phyloP scores from a whole-genome alignment of 2,329 filamentous ascomycete species.

The Hypoxylon sp. region DNA sequence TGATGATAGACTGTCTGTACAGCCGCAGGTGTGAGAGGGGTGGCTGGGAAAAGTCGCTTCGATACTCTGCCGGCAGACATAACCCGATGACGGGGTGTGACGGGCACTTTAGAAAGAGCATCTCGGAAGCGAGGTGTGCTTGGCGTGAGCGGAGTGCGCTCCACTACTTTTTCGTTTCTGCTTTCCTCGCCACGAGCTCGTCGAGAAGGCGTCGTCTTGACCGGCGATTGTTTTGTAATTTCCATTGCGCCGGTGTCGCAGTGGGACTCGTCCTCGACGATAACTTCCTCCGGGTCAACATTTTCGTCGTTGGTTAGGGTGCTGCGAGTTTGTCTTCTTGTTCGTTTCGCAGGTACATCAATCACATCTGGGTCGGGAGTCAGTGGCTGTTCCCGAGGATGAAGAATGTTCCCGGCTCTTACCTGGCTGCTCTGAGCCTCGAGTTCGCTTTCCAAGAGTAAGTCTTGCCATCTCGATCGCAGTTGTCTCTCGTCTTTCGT shows the following conservation, averaged over 20 bases:
- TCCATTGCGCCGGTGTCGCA: conserved; percentile 54
- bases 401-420: conserved; percentile 37
- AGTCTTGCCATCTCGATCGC: conserved; percentile 42
- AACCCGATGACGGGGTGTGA: conserved; percentile 85
- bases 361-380: conserved; percentile 38
- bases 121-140: conserved; percentile 81
- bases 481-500: conserved; percentile 7
- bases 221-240: conserved; percentile 46
- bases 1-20: conserved; percentile 83
- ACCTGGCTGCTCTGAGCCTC: conserved; percentile 49
- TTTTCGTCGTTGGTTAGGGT: conserved; percentile 71
- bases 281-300: conserved; percentile 61
- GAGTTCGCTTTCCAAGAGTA: conserved; percentile 57
- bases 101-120: conserved; percentile 73
- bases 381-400: conserved; percentile 28
- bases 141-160: conserved; percentile 68
- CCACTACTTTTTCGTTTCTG: conserved; percentile 33
- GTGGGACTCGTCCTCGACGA: conserved; percentile 48
- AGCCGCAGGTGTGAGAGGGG: conserved; percentile 73
- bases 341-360: conserved; percentile 54
- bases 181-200: conserved; percentile 17
- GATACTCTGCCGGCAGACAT: conserved; percentile 77
- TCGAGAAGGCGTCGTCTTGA: conserved; percentile 34
- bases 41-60: conserved; percentile 80
- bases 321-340: conserved; percentile 53